A percentile compares a stretch with the other conserved stretches of the same genome.
These are phyloP conservation scores for Syncephalastrum sp. DNA, from an alignment of 371 early-diverging fungal species.

Conservation along the genomic window DNA sequence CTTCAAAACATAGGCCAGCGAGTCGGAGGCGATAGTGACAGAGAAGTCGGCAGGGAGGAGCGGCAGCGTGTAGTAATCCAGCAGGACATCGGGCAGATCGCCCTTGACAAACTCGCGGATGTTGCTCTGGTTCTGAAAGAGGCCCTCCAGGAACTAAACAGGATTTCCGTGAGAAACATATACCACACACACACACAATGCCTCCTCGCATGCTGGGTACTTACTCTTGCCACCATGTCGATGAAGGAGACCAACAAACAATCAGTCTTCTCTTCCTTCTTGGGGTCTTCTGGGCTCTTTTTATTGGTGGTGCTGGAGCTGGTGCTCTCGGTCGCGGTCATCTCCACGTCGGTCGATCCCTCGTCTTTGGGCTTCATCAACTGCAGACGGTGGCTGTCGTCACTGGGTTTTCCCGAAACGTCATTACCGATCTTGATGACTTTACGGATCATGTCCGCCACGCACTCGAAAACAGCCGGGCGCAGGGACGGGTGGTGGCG, in stretches of 20 bases:
- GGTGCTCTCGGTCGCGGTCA: constrained; percentile 4
- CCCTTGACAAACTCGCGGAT: constrained; percentile 72
- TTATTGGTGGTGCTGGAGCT: neutral
- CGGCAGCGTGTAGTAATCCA: constrained; percentile 66
- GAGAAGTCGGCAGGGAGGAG: constrained; percentile 78
- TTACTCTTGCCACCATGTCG: constrained; percentile 42
- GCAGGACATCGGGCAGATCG: constrained; percentile 65
- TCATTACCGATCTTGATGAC: constrained; percentile 49
- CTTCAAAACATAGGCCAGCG: constrained; percentile 73
- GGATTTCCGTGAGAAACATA: neutral
- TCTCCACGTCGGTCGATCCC: constrained; percentile 30
- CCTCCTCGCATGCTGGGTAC: neutral
- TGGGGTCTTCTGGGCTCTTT: constrained; percentile 25
- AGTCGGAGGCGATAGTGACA: constrained; percentile 62
- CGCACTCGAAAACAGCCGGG: constrained; percentile 64
- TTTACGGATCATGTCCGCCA: constrained; percentile 63
- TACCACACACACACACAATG: neutral
- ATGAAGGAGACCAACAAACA: constrained; percentile 35
- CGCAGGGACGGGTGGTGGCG: constrained; percentile 92
- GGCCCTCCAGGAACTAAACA: constrained; percentile 76
- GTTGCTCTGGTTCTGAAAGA: constrained; percentile 78
- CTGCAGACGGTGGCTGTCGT: constrained; percentile 42
- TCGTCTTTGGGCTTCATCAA: constrained; percentile 20
- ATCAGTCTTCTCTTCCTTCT: constrained; percentile 57
- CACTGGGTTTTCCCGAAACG: constrained; percentile 40